These are phyloP conservation scores for Fusarium poae DNA, from an alignment of 2,329 filamentous ascomycete species.

Conservation along the genomic window DNA sequence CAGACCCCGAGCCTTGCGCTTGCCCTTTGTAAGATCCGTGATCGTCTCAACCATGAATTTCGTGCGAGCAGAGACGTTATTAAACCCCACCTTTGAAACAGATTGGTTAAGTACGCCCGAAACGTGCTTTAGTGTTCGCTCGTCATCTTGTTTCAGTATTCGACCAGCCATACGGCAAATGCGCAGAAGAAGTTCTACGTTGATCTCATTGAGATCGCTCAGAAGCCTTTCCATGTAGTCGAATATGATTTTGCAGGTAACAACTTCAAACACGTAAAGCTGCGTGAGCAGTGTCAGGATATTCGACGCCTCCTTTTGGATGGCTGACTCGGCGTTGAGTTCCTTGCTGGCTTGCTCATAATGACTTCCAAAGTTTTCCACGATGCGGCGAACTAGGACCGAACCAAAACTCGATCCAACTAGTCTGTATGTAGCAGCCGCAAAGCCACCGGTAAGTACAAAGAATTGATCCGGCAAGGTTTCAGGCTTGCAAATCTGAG, in stretches of 20 bases:
- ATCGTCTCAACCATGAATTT: conserved; percentile 99
- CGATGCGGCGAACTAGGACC: conserved; percentile 82
- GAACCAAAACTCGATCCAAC: conserved; percentile 92
- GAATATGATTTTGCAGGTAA: conserved; percentile 86
- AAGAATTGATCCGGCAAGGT: conserved; percentile 88
- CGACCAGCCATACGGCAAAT: conserved; percentile 86
- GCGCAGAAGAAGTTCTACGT: conserved; percentile 88
- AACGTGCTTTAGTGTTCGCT: conserved; percentile 89
- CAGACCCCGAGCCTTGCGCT: conserved; percentile 79
- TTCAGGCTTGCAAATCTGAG: conserved; percentile 83
- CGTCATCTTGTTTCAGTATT: conserved; percentile 88
- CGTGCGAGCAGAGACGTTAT: conserved; percentile 84
- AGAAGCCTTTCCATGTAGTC: conserved; percentile 89
- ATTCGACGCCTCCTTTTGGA: conserved; percentile 68
- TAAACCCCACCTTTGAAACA: conserved; percentile 74
- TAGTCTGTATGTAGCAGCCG: conserved; percentile 87
- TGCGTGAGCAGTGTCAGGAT: conserved; percentile 85
- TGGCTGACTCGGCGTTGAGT: conserved; percentile 56
- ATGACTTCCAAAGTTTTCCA: conserved; percentile 78
- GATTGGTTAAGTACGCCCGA: conserved; percentile 81
- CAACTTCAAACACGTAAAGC: conserved; percentile 91
- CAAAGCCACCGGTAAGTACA: conserved; percentile 90
- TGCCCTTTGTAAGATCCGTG: conserved; percentile 93
- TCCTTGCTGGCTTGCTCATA: conserved; percentile 64
- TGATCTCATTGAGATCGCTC: conserved; percentile 80